Evolutionary conservation across 1,284 basidiomycete genomes (phyloP).

Genomic region (Moniliophthora roreri): DNA sequence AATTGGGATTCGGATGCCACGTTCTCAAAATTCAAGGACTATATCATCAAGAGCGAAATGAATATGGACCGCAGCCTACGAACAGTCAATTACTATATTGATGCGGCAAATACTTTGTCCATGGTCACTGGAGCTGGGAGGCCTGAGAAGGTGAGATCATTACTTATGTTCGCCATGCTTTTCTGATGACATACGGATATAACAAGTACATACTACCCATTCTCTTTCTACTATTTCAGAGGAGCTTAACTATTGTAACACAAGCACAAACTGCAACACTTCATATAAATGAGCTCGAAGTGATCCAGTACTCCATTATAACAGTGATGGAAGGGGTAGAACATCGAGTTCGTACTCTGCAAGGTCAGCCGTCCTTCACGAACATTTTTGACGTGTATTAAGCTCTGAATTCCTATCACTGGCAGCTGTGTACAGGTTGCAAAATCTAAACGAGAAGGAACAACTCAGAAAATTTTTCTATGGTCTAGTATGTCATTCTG

Average conservation of each 20-base stretch:
- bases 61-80: slow-evolving; percentile 2
- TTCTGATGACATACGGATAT: background rate
- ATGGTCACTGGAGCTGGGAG: slow-evolving; percentile 10
- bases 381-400: background rate
- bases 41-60: background rate
- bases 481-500: slow-evolving; percentile 8
- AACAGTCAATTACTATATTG: slow-evolving; percentile 7
- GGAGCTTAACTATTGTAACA: background rate
- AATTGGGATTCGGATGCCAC: slow-evolving; percentile 3
- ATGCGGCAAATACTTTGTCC: slow-evolving; percentile 7
- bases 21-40: slow-evolving; percentile 7
- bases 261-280: background rate
- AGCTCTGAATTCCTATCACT: background rate
- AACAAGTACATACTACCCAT: slow-evolving; percentile 6
- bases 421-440: slow-evolving; percentile 2
- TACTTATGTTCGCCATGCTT: background rate
- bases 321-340: background rate
- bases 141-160: slow-evolving; percentile 6
- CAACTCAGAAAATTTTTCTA: background rate
- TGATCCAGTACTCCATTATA: too few species aligned
- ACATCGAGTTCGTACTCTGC: background rate
- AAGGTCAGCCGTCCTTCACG: background rate
- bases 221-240: slow-evolving; percentile 1
- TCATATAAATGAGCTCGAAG: background rate
- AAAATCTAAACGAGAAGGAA: slow-evolving; percentile 5